These are phyloP conservation scores for Colletotrichum sojae DNA, from an alignment of 2,329 filamentous ascomycete species.

Conservation along the genomic window DNA sequence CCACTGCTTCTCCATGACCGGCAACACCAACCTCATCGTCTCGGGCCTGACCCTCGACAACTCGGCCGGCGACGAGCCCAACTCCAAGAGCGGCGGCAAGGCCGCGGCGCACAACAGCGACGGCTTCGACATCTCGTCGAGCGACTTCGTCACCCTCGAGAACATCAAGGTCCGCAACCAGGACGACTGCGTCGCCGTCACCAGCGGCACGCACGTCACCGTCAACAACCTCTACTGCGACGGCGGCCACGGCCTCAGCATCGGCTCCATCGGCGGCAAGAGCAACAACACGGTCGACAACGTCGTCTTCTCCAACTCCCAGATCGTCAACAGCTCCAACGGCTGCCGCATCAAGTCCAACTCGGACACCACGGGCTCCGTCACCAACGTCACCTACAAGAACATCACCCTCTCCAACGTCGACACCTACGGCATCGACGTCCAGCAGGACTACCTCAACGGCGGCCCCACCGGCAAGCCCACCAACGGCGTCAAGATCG, in stretches of 20 bases:
- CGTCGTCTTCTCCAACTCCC: constrained; percentile 55
- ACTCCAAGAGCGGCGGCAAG: constrained; percentile 26
- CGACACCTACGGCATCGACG: constrained; percentile 34
- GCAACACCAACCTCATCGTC: constrained; percentile 29
- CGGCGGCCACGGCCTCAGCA: constrained; percentile 62
- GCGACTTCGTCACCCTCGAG: constrained; percentile 53
- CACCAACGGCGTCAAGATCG: constrained; percentile 36
- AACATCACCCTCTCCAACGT: constrained; percentile 45
- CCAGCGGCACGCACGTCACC: constrained; percentile 56
- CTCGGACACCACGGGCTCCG: constrained; percentile 53
- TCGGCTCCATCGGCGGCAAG: constrained; percentile 60
- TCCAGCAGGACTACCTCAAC: constrained; percentile 41
- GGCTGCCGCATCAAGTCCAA: constrained; percentile 63
- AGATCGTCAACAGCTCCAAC: constrained; percentile 58
- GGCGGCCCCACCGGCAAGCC: constrained; percentile 35
- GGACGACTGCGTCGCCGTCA: constrained; percentile 62
- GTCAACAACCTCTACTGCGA: constrained; percentile 59
- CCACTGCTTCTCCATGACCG: constrained; percentile 37
- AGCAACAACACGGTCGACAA: constrained; percentile 58
- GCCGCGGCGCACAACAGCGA: constrained; percentile 56
- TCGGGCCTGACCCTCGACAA: constrained; percentile 30
- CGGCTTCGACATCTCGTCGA: constrained; percentile 58
- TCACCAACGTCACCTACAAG: constrained; percentile 58
- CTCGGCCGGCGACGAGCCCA: constrained; percentile 35
- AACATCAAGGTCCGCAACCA: constrained; percentile 56